Base-by-base conservation (phyloP, 2,329 filamentous ascomycete species). In the Colletotrichum sansevieriae region DNA sequence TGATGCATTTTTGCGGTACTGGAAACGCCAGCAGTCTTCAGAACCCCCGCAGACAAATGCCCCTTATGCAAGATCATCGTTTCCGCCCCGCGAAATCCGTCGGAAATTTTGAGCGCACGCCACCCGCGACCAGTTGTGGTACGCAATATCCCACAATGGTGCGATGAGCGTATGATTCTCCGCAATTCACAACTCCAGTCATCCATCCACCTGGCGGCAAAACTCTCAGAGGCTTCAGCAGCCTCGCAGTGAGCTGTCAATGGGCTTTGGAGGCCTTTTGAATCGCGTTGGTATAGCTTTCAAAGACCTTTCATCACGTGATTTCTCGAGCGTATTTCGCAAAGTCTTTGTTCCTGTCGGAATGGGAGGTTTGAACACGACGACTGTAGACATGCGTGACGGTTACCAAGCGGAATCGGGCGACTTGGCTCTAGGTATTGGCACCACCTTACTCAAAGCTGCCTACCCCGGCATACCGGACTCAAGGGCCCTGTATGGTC, bases 1-100 rank as follows among this genome's bases (percentile, higher is more conserved):
- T 18, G 33, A 58, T 59, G 52, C 59, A 54, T 47, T 64, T 18
- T 33, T 59, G 29, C 65, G 60, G 37, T 37, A 51, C 12, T 46
- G 44, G 37, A 20, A 68, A 63, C 41, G 44, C 43, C 37, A 46
- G 20, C 29, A 15, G 52, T 43, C 25, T 54, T 39, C 51, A 35
- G 29, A 39, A 20, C 9, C 60, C 54, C 60, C 46, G 46, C 29
- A 64, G 29, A 41, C 39, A 52, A 29, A 33, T 46, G 47, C 35
- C 33, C 33, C 22, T 61, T 52, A 58, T 64, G 70, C 63, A 70
- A 68, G 67, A 70, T 70, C 44, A 70, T 70, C 63, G 66, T 44
- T 52, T 59, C 58, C 41, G 62, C 65, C 63, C 63, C 56, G 57
- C 66, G 63, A 69, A 49, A 49, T 58, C 66, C 46, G 51, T 68